A percentile compares a stretch with the other conserved stretches of the same genome.
These are phyloP conservation scores for Alectoria sarmentosa DNA, from an alignment of 495 filamentous ascomycete genomes.

Conservation along the genomic window DNA sequence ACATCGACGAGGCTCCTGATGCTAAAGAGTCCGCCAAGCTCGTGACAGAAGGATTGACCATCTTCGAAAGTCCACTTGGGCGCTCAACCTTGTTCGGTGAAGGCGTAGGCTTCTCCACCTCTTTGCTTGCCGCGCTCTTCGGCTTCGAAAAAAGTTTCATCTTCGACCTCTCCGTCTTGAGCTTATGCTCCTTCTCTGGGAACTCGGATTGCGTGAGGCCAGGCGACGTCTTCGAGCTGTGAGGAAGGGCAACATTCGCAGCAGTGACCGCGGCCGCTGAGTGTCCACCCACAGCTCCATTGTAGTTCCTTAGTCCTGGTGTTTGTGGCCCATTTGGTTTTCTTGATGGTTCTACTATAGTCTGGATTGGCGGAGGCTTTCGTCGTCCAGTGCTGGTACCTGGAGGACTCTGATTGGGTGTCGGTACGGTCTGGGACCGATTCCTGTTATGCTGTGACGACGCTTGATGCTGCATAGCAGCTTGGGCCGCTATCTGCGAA, in stretches of 20 bases:
- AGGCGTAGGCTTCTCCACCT: constrained; percentile 52
- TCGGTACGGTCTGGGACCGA: constrained; percentile 62
- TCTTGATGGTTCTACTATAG: constrained; percentile 40
- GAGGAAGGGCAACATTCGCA: constrained; percentile 79
- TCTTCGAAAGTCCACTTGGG: constrained; percentile 50
- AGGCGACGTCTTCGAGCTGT: constrained; percentile 49
- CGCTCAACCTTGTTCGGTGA: constrained; percentile 75
- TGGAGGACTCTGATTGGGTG: constrained; percentile 34
- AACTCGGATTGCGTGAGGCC: constrained; percentile 32
- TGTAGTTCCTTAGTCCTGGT: constrained; percentile 48
- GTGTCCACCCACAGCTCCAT: constrained; percentile 60
- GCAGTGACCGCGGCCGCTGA: constrained; percentile 68
- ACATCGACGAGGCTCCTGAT: constrained; percentile 62
- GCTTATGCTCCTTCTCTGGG: constrained; percentile 54
- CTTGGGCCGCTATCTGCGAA: constrained; percentile 84
- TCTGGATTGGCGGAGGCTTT: constrained; percentile 49
- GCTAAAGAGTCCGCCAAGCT: constrained; percentile 60
- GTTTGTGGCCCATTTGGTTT: constrained; percentile 37
- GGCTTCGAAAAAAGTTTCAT: constrained; percentile 89
- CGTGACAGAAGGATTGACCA: constrained; percentile 68
- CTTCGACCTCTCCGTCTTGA: constrained; percentile 73
- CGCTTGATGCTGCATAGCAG: constrained; percentile 70
- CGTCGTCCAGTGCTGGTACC: constrained; percentile 42
- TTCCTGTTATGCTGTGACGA: constrained; percentile 52
- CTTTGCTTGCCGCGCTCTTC: constrained; percentile 69